Evolutionary conservation across 148 eudicot genomes (phyloP).

Genomic region (Beta vulgaris): DNA sequence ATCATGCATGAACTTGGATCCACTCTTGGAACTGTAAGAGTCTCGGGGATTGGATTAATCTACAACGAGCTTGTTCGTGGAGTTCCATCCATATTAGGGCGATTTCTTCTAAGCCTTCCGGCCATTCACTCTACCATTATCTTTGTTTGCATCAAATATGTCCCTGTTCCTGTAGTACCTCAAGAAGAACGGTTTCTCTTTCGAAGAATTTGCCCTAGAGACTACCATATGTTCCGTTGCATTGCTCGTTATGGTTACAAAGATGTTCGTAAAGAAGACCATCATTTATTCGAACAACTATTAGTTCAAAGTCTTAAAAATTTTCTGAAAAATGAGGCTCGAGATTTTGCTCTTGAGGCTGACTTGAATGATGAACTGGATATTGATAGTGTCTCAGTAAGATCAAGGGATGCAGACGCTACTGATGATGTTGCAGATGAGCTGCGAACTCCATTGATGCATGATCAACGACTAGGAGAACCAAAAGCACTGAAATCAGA

Average conservation of each 20-base stretch:
- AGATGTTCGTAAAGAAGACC: slow-evolving; percentile 89
- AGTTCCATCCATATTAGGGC: slow-evolving; percentile 79
- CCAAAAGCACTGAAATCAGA: slow-evolving; percentile 18
- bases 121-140: slow-evolving; percentile 81
- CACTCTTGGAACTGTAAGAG: slow-evolving; percentile 73
- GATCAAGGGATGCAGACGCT: slow-evolving; percentile 35
- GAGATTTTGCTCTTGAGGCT: slow-evolving; percentile 60
- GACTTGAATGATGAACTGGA: slow-evolving; percentile 39
- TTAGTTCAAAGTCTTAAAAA: slow-evolving; percentile 66
- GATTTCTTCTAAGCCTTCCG: slow-evolving; percentile 73
- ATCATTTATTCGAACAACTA: slow-evolving; percentile 72
- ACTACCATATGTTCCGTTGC: slow-evolving; percentile 89
- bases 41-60: slow-evolving; percentile 78
- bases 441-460: slow-evolving; percentile 57
- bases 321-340: slow-evolving; percentile 71
- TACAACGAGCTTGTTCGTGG: slow-evolving; percentile 93
- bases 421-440: slow-evolving; percentile 43
- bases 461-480: slow-evolving; percentile 32
- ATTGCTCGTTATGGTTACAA: slow-evolving; percentile 91
- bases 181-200: slow-evolving; percentile 91
- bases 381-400: slow-evolving; percentile 45
- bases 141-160: slow-evolving; percentile 85
- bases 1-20: slow-evolving; percentile 75
- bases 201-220: slow-evolving; percentile 77
- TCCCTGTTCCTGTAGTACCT: slow-evolving; percentile 78